A percentile compares a stretch with the other conserved stretches of the same genome.
phyloP scores from a whole-genome alignment of 306 rosid genomes.

The Alnus glutinosa region DNA sequence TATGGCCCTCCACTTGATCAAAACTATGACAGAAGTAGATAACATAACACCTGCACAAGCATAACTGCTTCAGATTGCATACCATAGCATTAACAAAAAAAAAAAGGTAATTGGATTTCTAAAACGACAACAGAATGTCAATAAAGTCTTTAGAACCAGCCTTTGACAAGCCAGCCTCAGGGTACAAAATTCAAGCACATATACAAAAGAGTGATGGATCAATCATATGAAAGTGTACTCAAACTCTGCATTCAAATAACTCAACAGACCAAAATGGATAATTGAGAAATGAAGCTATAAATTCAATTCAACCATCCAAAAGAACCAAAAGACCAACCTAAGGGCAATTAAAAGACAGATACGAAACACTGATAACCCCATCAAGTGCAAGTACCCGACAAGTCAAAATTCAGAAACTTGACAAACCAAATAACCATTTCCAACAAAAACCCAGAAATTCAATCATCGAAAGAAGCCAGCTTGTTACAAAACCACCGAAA shows the following conservation, averaged over 20 bases:
- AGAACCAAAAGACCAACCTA: not conserved
- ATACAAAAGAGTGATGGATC: not conserved
- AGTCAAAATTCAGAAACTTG: conserved; percentile 22
- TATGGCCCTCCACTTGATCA: conserved; percentile 24
- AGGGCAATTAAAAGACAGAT: not conserved
- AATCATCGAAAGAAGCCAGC: conserved; percentile 17
- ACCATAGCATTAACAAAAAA: conserved; percentile 4
- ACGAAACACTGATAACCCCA: not conserved
- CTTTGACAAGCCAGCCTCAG: not conserved
- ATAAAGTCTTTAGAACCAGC: not conserved
- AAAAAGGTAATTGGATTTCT: not conserved
- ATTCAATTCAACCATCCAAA: conserved; percentile 20
- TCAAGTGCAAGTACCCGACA: conserved; percentile 2
- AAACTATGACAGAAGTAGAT: conserved; percentile 27
- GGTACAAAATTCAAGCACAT: not conserved
- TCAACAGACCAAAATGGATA: not conserved
- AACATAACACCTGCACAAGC: conserved; percentile 47
- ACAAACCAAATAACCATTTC: conserved; percentile 12
- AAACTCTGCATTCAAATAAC: not conserved
- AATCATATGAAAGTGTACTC: not conserved
- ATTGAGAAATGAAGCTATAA: not conserved
- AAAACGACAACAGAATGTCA: not conserved
- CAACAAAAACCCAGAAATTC: conserved; percentile 21
- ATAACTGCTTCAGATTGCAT: conserved; percentile 26
- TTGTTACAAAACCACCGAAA: not conserved